Conservation (phyloP, 2,329 filamentous ascomycete genomes). For the Cyanodermella asteris region DNA sequence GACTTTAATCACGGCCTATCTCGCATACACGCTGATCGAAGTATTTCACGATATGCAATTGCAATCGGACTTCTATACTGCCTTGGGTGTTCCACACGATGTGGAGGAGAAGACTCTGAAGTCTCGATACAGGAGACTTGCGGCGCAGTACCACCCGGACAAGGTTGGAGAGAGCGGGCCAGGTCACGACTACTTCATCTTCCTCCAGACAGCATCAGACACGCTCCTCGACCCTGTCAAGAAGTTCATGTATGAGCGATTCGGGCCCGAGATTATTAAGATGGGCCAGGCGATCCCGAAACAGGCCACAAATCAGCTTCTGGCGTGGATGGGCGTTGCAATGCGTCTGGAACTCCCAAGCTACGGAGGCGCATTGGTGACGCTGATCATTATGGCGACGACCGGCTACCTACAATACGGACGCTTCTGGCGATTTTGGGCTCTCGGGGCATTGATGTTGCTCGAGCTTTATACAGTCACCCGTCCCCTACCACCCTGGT, state of each 20-base stretch:
- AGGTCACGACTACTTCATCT: conserved; percentile 43
- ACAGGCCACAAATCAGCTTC: conserved; percentile 47
- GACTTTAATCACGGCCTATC: conserved; percentile 61
- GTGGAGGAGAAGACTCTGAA: conserved; percentile 61
- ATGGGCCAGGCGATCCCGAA: conserved; percentile 16
- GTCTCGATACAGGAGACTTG: conserved; percentile 59
- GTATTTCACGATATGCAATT: conserved; percentile 59
- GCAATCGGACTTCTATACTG: conserved; percentile 55
- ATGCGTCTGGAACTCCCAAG: conserved; percentile 16
- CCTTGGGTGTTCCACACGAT: conserved; percentile 46
- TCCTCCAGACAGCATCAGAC: conserved; percentile 65
- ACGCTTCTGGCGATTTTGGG: conserved; percentile 25
- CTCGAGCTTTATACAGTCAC: conserved; percentile 37
- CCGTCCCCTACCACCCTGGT: conserved; percentile 22
- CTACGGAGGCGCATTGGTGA: conserved; percentile 13
- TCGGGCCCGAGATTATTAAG: conserved; percentile 47
- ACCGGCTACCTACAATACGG: conserved; percentile 10
- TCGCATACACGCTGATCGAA: conserved; percentile 82
- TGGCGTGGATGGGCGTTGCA: conserved; percentile 48
- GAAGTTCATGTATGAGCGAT: conserved; percentile 75
- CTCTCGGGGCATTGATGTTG: conserved; percentile 22
- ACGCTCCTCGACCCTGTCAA: conserved; percentile 54
- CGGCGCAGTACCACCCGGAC: conserved; percentile 56
- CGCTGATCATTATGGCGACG: conserved; percentile 10
- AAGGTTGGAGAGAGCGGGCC: conserved; percentile 33